Evolutionary conservation across 225 moss, liverwort and hornwort genomes (phyloP).

Genomic region (Sphagnum contortum): DNA sequence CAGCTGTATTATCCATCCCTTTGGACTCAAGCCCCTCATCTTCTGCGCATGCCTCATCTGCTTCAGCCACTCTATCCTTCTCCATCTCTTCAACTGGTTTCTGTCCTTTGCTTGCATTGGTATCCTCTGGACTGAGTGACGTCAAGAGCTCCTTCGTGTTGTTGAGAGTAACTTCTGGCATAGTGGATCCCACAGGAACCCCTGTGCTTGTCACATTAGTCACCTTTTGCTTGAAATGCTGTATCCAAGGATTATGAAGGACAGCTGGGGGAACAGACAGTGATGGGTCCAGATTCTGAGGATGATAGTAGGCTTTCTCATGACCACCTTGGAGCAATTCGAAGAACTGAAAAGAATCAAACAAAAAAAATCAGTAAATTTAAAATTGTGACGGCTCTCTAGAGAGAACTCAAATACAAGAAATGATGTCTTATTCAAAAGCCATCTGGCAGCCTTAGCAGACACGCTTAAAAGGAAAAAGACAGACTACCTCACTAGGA

Average conservation of each 20-base stretch:
- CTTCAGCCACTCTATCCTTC: conserved; percentile 1
- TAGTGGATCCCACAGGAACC: conserved; percentile 7
- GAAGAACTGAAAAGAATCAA: conserved; percentile 23
- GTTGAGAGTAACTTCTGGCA: conserved; percentile 4
- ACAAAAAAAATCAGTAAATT: background rate
- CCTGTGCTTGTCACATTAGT: conserved; percentile 5
- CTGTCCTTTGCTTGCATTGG: conserved; percentile 2
- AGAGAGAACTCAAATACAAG: no score
- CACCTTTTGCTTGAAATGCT: conserved; percentile 40
- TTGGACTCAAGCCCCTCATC: conserved; percentile 16
- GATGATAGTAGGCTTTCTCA: conserved; percentile 17
- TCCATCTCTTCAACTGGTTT: no score
- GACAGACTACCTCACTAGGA: conserved; percentile 28
- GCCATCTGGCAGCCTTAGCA: no score
- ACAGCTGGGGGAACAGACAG: conserved; percentile 21
- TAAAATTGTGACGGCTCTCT: background rate
- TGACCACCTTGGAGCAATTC: conserved; percentile 37
- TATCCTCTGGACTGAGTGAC: conserved; percentile 9
- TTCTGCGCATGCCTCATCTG: conserved; percentile 8
- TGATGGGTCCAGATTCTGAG: conserved; percentile 23
- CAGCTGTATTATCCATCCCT: conserved; percentile 12
- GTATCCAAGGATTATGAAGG: conserved; percentile 45
- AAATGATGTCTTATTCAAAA: no score
- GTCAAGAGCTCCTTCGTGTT: conserved; percentile 12
- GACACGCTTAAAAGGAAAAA: background rate